A percentile compares a stretch with the other conserved stretches of the same genome.
Conservation (phyloP, 2,329 filamentous ascomycete species). For the Microdochium paspali region DNA sequence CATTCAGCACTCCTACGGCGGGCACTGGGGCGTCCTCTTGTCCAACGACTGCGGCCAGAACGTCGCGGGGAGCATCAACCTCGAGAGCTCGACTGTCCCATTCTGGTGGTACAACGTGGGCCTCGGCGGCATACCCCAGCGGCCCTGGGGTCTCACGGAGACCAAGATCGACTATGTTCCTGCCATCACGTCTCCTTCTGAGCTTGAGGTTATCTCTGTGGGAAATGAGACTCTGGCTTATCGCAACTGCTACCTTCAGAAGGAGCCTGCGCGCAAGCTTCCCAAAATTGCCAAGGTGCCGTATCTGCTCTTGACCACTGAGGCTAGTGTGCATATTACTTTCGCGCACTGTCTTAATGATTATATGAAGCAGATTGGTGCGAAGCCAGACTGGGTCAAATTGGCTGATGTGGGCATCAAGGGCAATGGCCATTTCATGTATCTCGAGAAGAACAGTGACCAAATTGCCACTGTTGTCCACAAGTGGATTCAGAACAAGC, state of each 20-base stretch:
- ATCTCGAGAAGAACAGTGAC: conserved; percentile 41
- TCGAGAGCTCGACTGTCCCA: conserved; percentile 16
- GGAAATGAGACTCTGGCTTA: conserved; percentile 1
- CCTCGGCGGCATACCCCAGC: conserved; percentile 5
- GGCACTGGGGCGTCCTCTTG: conserved; percentile 10
- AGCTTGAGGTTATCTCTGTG: conserved; percentile 1
- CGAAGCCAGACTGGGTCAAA: conserved; percentile 29
- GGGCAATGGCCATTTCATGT: conserved; percentile 48
- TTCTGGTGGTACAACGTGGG: conserved; percentile 7
- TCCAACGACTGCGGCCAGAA: conserved; percentile 17
- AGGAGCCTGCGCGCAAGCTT: conserved; percentile 25
- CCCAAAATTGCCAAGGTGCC: conserved; percentile 36
- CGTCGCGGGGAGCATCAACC: conserved; percentile 15
- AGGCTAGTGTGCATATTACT: conserved; percentile 41
- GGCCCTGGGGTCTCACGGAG: conserved; percentile 29
- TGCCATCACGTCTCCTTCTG: conserved; percentile 9
- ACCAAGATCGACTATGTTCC: conserved; percentile 32
- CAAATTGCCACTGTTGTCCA: conserved; percentile 27
- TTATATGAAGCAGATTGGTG: conserved; percentile 43
- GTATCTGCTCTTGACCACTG: conserved; percentile 37
- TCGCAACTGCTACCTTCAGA: conserved; percentile 3
- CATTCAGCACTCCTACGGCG: conserved; percentile 20
- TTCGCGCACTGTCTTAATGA: conserved; percentile 46
- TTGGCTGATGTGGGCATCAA: conserved; percentile 31
- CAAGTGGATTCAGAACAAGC: conserved; percentile 22